Evolutionary conservation across 345 rosid species (phyloP).

Genomic region (Pugionium dolabratum): DNA sequence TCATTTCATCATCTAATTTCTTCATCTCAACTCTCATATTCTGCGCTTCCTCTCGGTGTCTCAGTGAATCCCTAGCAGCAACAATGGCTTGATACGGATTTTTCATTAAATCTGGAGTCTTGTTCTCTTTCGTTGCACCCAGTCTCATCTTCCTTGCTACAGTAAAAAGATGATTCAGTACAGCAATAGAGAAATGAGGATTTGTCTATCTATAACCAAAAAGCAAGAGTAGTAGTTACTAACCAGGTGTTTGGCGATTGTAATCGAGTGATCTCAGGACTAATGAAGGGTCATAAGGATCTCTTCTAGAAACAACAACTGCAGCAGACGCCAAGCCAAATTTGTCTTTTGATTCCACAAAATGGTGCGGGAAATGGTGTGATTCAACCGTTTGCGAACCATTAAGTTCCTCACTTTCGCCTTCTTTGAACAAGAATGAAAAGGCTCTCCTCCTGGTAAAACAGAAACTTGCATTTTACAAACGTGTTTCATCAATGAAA

Average conservation of each 20-base stretch:
- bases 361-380: conserved; percentile 83
- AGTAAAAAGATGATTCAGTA: background rate
- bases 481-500: conserved; percentile 1
- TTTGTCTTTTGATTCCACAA: conserved; percentile 59
- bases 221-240: conserved; percentile 31
- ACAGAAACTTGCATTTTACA: background rate
- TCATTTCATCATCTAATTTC: conserved; percentile 63
- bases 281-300: conserved; percentile 54
- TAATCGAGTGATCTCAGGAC: conserved; percentile 60
- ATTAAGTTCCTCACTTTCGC: conserved; percentile 77
- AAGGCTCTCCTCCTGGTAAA: conserved; percentile 78
- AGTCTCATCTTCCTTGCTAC: conserved; percentile 56
- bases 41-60: conserved; percentile 69
- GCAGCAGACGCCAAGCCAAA: conserved; percentile 88
- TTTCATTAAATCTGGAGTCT: conserved; percentile 53
- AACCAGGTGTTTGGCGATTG: conserved; percentile 67
- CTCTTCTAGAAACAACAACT: conserved; percentile 60
- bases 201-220: background rate
- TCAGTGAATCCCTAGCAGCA: conserved; percentile 78
- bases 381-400: conserved; percentile 72
- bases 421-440: conserved; percentile 75
- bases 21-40: conserved; percentile 61
- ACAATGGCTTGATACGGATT: conserved; percentile 83
- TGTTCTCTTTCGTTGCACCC: conserved; percentile 63
- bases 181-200: background rate